Percentiles rank a stretch among this genome's conserved stretches.
Evolutionary conservation across 192 early-diverging fungal genomes (phyloP).

Genomic region (Podochytrium sp.): DNA sequence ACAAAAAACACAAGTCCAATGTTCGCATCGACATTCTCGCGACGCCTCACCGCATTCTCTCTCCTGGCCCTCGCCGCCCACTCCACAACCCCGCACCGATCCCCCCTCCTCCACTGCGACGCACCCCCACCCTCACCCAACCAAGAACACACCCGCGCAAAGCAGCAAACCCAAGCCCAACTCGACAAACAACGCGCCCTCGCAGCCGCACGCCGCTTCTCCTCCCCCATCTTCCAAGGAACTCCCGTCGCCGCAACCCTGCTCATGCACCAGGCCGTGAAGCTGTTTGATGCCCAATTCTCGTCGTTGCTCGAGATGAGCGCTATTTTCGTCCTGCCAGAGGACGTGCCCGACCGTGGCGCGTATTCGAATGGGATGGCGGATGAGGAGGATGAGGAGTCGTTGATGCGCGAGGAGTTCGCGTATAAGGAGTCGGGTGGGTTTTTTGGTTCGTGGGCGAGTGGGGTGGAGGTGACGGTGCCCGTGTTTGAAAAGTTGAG

Average conservation of each 20-base stretch:
- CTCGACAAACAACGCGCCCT: no score
- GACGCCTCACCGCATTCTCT: neutral
- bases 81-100: no score
- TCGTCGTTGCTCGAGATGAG: conserved; percentile 50
- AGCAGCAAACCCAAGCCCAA: no score
- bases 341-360: conserved; percentile 1
- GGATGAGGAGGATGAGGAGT: neutral
- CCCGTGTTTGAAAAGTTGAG: conserved; percentile 53
- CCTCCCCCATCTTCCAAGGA: conserved; percentile 52
- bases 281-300: conserved; percentile 44
- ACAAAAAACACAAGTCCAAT: neutral
- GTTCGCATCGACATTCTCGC: neutral
- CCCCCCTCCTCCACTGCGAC: neutral
- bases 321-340: conserved; percentile 39
- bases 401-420: conserved; percentile 20
- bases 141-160: no score
- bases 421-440: conserved; percentile 41
- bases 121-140: neutral
- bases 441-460: conserved; percentile 36
- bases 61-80: no score
- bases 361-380: neutral
- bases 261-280: conserved; percentile 52
- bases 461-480: conserved; percentile 33
- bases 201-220: neutral
- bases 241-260: conserved; percentile 56